Conservation (phyloP, 148 eudicot genomes). For the Amaranthus cruentus region DNA sequence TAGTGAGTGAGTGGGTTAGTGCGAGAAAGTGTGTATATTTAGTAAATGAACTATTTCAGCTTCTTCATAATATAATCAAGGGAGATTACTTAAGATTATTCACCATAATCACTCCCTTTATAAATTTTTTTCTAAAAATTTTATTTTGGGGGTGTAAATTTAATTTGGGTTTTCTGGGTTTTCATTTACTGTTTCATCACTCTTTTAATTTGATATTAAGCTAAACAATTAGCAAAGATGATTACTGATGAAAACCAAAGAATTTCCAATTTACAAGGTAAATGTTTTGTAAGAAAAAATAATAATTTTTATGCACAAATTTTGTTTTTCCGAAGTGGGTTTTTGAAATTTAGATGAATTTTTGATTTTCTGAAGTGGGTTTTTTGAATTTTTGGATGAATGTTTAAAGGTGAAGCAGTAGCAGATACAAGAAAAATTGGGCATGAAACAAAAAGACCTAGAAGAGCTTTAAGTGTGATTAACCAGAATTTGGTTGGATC, state of each 20-base stretch:
- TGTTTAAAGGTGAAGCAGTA: conserved; percentile 31
- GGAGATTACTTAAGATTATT: background rate
- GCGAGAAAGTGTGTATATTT: background rate
- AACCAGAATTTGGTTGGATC: conserved; percentile 51
- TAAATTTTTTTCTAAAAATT: background rate
- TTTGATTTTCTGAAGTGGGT: conserved; percentile 3
- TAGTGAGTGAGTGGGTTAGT: background rate
- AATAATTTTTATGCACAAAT: background rate
- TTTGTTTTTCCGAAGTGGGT: conserved; percentile 14
- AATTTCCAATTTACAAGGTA: conserved; percentile 36
- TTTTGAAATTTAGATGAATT: background rate
- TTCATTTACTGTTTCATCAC: conserved; percentile 12
- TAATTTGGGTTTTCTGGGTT: conserved; percentile 3
- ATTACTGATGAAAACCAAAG: conserved; percentile 41
- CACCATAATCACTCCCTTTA: background rate
- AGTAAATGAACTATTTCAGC: conserved; percentile 5
- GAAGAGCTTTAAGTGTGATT: conserved; percentile 61
- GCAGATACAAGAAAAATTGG: conserved; percentile 45
- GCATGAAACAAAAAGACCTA: conserved; percentile 38
- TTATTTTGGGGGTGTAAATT: background rate
- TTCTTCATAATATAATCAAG: background rate
- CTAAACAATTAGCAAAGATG: conserved; percentile 30
- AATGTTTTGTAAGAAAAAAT: background rate
- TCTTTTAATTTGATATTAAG: conserved; percentile 8
- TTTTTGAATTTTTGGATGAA: conserved; percentile 8